Evolutionary conservation across 139 green algal genomes (phyloP).

Genomic region (Chlamydomonas sphaeroides): DNA sequence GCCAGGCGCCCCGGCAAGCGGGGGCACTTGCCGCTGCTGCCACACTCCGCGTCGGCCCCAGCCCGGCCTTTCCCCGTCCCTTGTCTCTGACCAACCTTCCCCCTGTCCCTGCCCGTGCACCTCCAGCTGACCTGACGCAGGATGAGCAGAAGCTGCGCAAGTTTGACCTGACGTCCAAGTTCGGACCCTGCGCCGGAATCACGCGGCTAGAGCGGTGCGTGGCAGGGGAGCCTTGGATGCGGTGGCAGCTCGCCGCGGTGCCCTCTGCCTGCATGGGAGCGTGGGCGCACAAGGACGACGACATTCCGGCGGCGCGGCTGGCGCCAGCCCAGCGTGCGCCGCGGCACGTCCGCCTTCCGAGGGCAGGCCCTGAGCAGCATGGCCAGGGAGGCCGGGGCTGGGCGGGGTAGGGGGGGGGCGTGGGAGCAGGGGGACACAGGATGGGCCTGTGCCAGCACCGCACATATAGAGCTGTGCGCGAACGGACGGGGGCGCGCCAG

Average conservation of each 20-base stretch:
- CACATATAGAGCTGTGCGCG: too few relatives aligned
- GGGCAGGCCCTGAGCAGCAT: neutral
- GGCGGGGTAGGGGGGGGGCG: neutral
- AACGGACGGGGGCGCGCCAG: too few relatives aligned
- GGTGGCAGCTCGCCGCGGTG: too few relatives aligned
- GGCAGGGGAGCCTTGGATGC: neutral
- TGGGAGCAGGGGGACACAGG: too few relatives aligned
- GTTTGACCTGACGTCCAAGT: slow-evolving; percentile 36
- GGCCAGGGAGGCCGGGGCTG: too few relatives aligned
- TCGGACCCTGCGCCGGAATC: slow-evolving; percentile 5
- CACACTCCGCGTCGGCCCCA: too few relatives aligned
- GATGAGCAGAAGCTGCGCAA: slow-evolving; percentile 26
- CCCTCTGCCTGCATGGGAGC: neutral
- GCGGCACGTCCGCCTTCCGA: neutral
- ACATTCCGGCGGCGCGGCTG: neutral
- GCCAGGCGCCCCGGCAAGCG: too few relatives aligned
- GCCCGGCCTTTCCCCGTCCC: too few relatives aligned
- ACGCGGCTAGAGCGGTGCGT: slow-evolving; percentile 21
- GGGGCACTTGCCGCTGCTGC: too few relatives aligned
- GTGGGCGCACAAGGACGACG: neutral
- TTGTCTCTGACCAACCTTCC: too few relatives aligned
- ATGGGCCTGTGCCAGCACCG: too few relatives aligned
- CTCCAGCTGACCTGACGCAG: slow-evolving; percentile 16
- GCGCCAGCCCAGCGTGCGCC: neutral
- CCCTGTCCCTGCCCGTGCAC: neutral